Conservation (phyloP, 495 filamentous ascomycete species). For the Acidomyces sp. region DNA sequence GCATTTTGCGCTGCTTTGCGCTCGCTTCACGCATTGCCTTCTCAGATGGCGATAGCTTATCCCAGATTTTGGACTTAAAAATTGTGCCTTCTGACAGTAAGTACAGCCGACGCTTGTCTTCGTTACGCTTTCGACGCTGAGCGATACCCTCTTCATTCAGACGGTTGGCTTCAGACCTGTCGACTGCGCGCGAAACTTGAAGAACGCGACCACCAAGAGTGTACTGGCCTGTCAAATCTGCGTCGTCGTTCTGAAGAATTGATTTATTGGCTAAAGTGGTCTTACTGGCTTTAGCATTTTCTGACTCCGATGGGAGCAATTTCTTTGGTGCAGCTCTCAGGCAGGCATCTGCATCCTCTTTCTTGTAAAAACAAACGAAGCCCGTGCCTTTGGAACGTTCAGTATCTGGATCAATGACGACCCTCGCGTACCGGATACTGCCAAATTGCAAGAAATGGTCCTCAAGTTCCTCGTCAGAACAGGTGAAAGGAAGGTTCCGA, state of each 20-base stretch:
- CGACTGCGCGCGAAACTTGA: constrained; percentile 71
- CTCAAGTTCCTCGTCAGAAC: constrained; percentile 62
- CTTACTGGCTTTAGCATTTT: constrained; percentile 15
- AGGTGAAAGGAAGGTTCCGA: constrained; percentile 84
- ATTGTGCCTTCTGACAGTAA: constrained; percentile 81
- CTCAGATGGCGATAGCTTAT: constrained; percentile 64
- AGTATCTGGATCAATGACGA: constrained; percentile 73
- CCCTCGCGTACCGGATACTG: constrained; percentile 67
- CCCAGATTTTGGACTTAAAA: constrained; percentile 57
- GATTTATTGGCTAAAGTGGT: constrained; percentile 31
- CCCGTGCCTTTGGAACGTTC: constrained; percentile 81
- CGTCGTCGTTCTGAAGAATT: constrained; percentile 65
- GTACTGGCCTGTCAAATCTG: constrained; percentile 67
- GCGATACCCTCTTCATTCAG: constrained; percentile 56
- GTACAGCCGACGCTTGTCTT: constrained; percentile 86
- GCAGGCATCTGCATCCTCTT: constrained; percentile 58
- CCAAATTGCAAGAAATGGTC: constrained; percentile 79
- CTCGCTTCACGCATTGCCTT: constrained; percentile 78
- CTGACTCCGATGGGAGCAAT: constrained; percentile 15
- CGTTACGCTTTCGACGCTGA: constrained; percentile 53
- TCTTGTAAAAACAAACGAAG: constrained; percentile 83
- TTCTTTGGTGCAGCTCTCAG: constrained; percentile 54
- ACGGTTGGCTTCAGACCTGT: constrained; percentile 58
- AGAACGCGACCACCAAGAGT: constrained; percentile 81
- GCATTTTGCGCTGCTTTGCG: constrained; percentile 70